Conservation (phyloP, 257 asterid species). For the Fraxinus pennsylvanica region DNA sequence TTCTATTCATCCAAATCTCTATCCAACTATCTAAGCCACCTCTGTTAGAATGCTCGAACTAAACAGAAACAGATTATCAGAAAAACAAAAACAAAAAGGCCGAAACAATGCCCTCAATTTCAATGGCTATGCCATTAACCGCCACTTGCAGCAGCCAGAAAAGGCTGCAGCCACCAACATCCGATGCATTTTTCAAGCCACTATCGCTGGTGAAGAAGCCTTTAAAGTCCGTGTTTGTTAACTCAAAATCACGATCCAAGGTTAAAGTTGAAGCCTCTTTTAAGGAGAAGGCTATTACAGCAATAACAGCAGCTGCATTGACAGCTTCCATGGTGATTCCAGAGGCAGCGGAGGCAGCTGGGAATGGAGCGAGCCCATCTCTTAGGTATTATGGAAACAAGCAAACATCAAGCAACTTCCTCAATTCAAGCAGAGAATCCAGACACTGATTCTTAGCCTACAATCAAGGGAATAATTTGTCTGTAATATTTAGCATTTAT, state of each 20-base stretch:
- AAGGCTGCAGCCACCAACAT: conserved; percentile 25
- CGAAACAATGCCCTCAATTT: conserved; percentile 40
- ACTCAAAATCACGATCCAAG: conserved; percentile 15
- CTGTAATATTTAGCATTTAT: too few relatives aligned
- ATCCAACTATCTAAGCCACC: neutral
- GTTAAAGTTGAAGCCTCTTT: conserved; percentile 38
- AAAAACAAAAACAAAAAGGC: neutral
- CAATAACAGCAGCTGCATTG: conserved; percentile 41
- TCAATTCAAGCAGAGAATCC: too few relatives aligned
- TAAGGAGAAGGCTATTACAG: conserved; percentile 48
- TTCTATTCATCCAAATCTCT: neutral
- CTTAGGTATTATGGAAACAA: conserved; percentile 10
- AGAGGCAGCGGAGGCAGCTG: conserved; percentile 53
- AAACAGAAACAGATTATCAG: neutral
- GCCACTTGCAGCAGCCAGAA: conserved; percentile 29
- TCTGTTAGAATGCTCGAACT: neutral
- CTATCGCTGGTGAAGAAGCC: conserved; percentile 22
- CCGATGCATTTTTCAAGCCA: conserved; percentile 43
- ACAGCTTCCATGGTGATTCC: conserved; percentile 48
- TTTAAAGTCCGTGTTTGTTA: conserved; percentile 20
- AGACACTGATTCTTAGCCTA: too few relatives aligned
- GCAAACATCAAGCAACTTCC: too few relatives aligned
- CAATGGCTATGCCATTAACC: conserved; percentile 43
- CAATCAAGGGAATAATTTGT: too few relatives aligned
- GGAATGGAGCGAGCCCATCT: conserved; percentile 39